Percentiles rank a stretch among this genome's conserved stretches.
Conservation (phyloP, 371 early-diverging fungal genomes). For the Smittium mucronatum region DNA sequence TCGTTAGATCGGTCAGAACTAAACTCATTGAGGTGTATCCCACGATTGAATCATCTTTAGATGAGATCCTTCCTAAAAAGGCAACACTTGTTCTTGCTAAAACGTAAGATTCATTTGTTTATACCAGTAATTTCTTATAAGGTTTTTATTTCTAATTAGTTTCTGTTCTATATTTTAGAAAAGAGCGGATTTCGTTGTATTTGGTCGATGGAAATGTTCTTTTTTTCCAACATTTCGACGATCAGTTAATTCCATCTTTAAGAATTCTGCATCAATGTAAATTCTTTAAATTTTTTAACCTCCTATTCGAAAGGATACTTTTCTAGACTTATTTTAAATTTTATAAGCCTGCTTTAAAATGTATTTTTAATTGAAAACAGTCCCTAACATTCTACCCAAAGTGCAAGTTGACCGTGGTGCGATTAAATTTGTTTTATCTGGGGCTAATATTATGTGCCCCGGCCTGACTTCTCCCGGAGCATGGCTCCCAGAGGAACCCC, state of each 20-base stretch:
- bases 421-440: conserved; percentile 91
- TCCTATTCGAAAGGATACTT: conserved; percentile 80
- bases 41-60: conserved; percentile 63
- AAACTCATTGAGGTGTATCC: conserved; percentile 81
- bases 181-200: conserved; percentile 72
- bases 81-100: conserved; percentile 60
- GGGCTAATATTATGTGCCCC: conserved; percentile 97
- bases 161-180: too few relatives aligned
- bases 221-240: conserved; percentile 91
- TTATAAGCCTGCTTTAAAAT: conserved; percentile 81
- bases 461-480: conserved; percentile 91
- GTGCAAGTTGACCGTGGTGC: conserved; percentile 94
- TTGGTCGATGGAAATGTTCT: conserved; percentile 67
- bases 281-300: conserved; percentile 47
- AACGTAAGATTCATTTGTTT: conserved; percentile 32
- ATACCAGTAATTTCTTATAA: too few relatives aligned
- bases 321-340: conserved; percentile 97
- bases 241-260: conserved; percentile 76
- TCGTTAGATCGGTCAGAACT: conserved; percentile 72
- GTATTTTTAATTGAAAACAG: too few relatives aligned
- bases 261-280: conserved; percentile 69
- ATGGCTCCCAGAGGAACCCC: conserved; percentile 50
- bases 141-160: too few relatives aligned
- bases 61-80: conserved; percentile 91
- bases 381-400: conserved; percentile 80